phyloP scores from a whole-genome alignment of 768 basidiomycete genomes.

The Rubroboletus satanas region DNA sequence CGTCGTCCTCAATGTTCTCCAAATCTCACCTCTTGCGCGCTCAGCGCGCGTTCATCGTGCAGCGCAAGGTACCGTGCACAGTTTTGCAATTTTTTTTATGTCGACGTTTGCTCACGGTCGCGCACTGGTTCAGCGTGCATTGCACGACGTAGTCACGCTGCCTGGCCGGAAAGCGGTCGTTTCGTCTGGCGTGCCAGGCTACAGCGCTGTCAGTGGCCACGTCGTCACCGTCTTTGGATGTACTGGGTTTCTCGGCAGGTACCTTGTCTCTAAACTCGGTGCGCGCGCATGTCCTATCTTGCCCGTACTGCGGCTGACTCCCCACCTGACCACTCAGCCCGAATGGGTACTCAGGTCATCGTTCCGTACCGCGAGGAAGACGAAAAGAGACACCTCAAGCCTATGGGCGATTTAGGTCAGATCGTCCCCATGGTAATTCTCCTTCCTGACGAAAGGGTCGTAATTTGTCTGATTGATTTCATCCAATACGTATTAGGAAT shows the following conservation, averaged over 20 bases:
- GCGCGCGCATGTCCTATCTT: constrained; percentile 12
- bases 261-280: constrained; percentile 93
- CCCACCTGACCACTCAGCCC: constrained; percentile 51
- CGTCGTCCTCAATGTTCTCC: constrained; percentile 38
- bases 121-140: constrained; percentile 49
- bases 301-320: neutral
- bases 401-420: constrained; percentile 95
- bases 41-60: constrained; percentile 45
- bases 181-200: constrained; percentile 74
- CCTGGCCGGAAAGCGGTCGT: constrained; percentile 64
- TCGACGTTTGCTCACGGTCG: neutral
- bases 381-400: constrained; percentile 82
- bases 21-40: constrained; percentile 47
- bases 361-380: constrained; percentile 95
- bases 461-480: constrained; percentile 27
- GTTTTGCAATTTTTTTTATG: neutral
- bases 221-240: constrained; percentile 95
- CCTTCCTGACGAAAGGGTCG: neutral
- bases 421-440: constrained; percentile 83
- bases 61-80: constrained; percentile 41
- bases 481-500: constrained; percentile 60
- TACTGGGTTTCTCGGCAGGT: constrained; percentile 92
- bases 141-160: constrained; percentile 67
- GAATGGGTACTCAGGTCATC: constrained; percentile 89
- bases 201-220: constrained; percentile 86